A percentile compares a stretch with the other conserved stretches of the same genome.
phyloP scores from a whole-genome alignment of 352 stramenopile species.

The Phytophthora pistaciae region DNA sequence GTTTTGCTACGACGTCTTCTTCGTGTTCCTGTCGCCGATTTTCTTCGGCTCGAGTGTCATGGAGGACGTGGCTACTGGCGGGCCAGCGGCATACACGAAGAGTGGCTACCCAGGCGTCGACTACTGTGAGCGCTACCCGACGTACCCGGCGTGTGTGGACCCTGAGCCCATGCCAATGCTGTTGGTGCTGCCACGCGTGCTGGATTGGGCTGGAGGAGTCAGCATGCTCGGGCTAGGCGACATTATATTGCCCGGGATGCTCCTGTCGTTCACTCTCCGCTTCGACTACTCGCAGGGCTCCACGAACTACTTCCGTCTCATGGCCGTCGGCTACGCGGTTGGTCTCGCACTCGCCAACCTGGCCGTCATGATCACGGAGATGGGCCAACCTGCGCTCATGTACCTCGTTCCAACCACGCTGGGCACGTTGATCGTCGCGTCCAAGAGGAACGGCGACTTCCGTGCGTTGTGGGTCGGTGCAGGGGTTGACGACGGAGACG shows the following conservation, averaged over 20 bases:
- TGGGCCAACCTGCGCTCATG: conserved; percentile 96
- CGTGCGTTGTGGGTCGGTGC: conserved; percentile 61
- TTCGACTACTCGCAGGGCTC: conserved; percentile 85
- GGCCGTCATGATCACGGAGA: conserved; percentile 93
- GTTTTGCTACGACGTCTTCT: conserved; percentile 97
- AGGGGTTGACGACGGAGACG: conserved; percentile 26
- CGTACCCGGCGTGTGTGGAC: conserved; percentile 64
- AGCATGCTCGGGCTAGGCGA: conserved; percentile 96
- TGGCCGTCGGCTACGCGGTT: conserved; percentile 93
- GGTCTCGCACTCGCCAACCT: conserved; percentile 94
- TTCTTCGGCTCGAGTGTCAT: conserved; percentile 93
- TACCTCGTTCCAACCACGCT: conserved; percentile 96
- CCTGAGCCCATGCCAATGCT: conserved; percentile 96
- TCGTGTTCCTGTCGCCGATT: conserved; percentile 94
- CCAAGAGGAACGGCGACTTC: conserved; percentile 82
- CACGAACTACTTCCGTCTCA: conserved; percentile 87
- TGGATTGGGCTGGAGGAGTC: conserved; percentile 92
- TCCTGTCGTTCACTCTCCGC: conserved; percentile 93
- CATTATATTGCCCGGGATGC: conserved; percentile 95
- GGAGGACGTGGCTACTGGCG: conserved; percentile 94
- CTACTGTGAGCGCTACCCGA: conserved; percentile 78
- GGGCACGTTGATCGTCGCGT: conserved; percentile 73
- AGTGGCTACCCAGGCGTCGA: conserved; percentile 77
- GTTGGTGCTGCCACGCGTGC: conserved; percentile 92
- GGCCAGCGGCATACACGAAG: conserved; percentile 74